These are phyloP conservation scores for Lodderomyces pseudojiufengensis DNA, from an alignment of 1,139 yeast genomes.

Conservation along the genomic window DNA sequence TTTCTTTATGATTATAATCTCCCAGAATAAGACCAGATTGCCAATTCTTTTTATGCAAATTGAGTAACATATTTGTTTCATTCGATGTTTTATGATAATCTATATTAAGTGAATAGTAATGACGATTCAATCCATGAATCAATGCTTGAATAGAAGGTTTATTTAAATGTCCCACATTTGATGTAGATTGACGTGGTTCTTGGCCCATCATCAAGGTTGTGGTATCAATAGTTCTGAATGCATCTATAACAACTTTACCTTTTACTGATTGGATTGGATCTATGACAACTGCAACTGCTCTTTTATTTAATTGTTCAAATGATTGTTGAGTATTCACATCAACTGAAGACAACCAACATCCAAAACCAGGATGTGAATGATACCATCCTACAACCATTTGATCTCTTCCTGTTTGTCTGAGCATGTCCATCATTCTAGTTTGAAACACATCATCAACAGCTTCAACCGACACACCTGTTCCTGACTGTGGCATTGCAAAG, in stretches of 20 bases:
- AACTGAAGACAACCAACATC: slow-evolving; percentile 98
- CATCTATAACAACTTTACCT: slow-evolving; percentile 98
- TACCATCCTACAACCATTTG: slow-evolving; percentile 99
- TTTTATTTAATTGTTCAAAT: slow-evolving; percentile 88
- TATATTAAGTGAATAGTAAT: slow-evolving; percentile 91
- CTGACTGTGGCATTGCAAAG: slow-evolving; percentile 98
- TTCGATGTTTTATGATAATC: slow-evolving; percentile 90
- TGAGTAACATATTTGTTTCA: slow-evolving; percentile 91
- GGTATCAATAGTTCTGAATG: slow-evolving; percentile 90
- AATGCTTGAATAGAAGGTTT: slow-evolving; percentile 98
- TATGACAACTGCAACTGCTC: slow-evolving; percentile 96
- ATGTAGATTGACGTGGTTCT: slow-evolving; percentile 97
- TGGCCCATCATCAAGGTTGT: slow-evolving; percentile 90
- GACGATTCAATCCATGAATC: slow-evolving; percentile 95
- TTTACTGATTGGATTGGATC: slow-evolving; percentile 98
- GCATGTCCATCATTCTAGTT: slow-evolving; percentile 99
- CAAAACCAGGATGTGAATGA: slow-evolving; percentile 98
- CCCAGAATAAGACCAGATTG: slow-evolving; percentile 81
- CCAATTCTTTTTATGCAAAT: slow-evolving; percentile 95
- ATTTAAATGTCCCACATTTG: slow-evolving; percentile 91
- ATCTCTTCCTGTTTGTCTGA: slow-evolving; percentile 96
- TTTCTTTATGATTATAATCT: slow-evolving; percentile 77
- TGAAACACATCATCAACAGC: slow-evolving; percentile 99
- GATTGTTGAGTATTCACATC: slow-evolving; percentile 98
- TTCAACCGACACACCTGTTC: slow-evolving; percentile 98